Base-by-base conservation (phyloP, 495 filamentous ascomycete genomes). In the Penicillium lividum region DNA sequence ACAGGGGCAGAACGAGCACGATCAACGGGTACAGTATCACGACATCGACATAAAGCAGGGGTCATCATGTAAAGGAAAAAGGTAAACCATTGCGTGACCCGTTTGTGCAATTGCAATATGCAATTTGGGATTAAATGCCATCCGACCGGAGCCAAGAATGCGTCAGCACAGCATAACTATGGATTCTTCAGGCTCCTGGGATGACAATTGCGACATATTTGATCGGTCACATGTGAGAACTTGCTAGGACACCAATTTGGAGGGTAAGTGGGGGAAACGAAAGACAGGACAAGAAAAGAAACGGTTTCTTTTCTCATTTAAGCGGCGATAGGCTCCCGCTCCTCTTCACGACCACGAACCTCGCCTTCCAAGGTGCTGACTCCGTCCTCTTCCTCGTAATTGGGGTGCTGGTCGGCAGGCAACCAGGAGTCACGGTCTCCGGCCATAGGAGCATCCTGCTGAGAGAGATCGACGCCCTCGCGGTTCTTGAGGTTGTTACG, bases 351-450 rank as follows among this genome's bases (percentile, higher is more conserved):
- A 30, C 85, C 85, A 43, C 86, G 77, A n/a, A 59, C 56, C 67
- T 85, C 80, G 10, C 76, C 80, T 11, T 78, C 82, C 13, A 82
- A 70, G 22, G 76, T 72, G 54, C 80, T 80, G 13, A 80, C 81
- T n/a, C 80, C 80, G 10, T 82, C 80, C 31, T 82, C 82, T 25
- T 82, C 80, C 43, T 86, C 87, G 10, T 86, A 85, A 57, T 79
- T 80, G 45, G 78, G 70, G 77, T 97, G 93, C 63, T 91, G 86
- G 54, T 84, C 84, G 4, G 92, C 92, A 4, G 90, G 86, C 45
- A 94, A 85, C 94, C 94, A 97, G 5, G 88, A 90, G 71, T 95
- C 90, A n/a, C 89, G 83, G 66, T 93, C 87, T 18, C 72, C 77
- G 59, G 90, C 84, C 59, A 96, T 77, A 53, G 91, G 89, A 40